phyloP scores from a whole-genome alignment of 2,329 filamentous ascomycete genomes.

The Aureobasidium sp. region DNA sequence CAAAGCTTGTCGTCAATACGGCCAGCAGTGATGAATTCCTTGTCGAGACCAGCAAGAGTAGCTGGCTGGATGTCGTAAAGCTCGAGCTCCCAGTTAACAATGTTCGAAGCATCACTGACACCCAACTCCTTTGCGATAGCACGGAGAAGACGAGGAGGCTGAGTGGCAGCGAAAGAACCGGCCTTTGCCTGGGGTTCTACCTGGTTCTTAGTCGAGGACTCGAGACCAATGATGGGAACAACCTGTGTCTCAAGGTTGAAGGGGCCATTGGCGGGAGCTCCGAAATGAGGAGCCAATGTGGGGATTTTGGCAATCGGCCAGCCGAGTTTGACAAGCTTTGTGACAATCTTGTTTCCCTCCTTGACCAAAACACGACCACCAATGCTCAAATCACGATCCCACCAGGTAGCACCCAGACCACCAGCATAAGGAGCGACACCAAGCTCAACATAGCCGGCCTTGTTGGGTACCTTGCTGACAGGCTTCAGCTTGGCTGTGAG shows the following conservation, averaged over 20 bases:
- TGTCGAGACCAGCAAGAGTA: slow-evolving; percentile 73
- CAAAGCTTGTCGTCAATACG: slow-evolving; percentile 97
- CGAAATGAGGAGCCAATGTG: slow-evolving; percentile 90
- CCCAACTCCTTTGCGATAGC: slow-evolving; percentile 74
- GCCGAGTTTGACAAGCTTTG: slow-evolving; percentile 79
- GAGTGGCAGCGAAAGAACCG: slow-evolving; percentile 70
- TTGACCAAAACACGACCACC: slow-evolving; percentile 83
- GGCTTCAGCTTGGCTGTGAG: slow-evolving; percentile 88
- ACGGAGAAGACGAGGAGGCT: slow-evolving; percentile 77
- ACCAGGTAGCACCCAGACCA: slow-evolving; percentile 83
- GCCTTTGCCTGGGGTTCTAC: slow-evolving; percentile 30
- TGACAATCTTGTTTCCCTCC: slow-evolving; percentile 70
- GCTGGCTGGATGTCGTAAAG: slow-evolving; percentile 87
- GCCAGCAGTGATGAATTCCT: slow-evolving; percentile 90
- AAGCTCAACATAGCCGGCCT: slow-evolving; percentile 79
- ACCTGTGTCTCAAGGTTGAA: slow-evolving; percentile 89
- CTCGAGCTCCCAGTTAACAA: slow-evolving; percentile 95
- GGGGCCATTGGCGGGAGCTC: slow-evolving; percentile 56
- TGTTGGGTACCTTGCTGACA: slow-evolving; percentile 73
- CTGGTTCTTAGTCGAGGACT: slow-evolving; percentile 52
- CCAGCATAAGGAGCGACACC: slow-evolving; percentile 92
- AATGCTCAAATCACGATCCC: slow-evolving; percentile 89
- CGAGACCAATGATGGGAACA: slow-evolving; percentile 86
- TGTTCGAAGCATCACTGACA: slow-evolving; percentile 58
- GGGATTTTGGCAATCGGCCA: slow-evolving; percentile 93